These are phyloP conservation scores for Coleophoma crateriformis DNA, from an alignment of 2,329 filamentous ascomycete species.

Conservation along the genomic window DNA sequence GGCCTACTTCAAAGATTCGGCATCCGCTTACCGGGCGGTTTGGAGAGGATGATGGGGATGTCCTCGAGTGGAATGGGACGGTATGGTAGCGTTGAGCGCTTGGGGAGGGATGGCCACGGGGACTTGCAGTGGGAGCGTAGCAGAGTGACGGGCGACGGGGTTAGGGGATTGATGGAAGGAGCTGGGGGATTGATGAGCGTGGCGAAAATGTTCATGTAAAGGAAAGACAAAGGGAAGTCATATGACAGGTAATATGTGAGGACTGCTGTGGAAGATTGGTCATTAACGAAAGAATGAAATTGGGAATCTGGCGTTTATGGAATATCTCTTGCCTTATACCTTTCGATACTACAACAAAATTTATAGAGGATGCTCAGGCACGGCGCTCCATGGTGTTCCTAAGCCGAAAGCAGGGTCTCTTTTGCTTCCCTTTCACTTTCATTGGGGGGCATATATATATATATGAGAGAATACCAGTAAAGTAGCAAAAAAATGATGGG, in stretches of 20 bases:
- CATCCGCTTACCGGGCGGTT: slow-evolving; percentile 61
- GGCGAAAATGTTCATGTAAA: slow-evolving; percentile 28
- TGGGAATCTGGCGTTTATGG: not conserved
- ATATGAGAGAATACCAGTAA: not conserved
- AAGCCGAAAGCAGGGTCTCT: not conserved
- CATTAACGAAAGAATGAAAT: not conserved
- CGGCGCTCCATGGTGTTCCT: not conserved
- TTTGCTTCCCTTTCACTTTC: not conserved
- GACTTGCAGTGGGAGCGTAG: slow-evolving; percentile 1
- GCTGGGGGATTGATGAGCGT: slow-evolving; percentile 22
- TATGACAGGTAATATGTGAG: not conserved
- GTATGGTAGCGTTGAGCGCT: slow-evolving; percentile 27
- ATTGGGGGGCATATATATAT: not conserved
- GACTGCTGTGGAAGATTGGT: not conserved
- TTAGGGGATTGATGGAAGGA: slow-evolving; percentile 19
- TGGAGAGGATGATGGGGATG: slow-evolving; percentile 54
- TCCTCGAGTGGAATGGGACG: slow-evolving; percentile 38
- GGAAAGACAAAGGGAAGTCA: not conserved
- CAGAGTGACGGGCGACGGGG: slow-evolving; percentile 6
- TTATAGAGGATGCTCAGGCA: not conserved
- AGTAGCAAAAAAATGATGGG: not conserved
- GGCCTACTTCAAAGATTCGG: slow-evolving; percentile 76
- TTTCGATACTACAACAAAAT: not conserved
- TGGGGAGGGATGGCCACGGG: slow-evolving; percentile 14
- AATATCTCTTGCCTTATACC: not conserved